Percentiles rank a stretch among this genome's conserved stretches.
phyloP scores from a whole-genome alignment of 164 flowering plant species.

The Hamamelis virginiana region DNA sequence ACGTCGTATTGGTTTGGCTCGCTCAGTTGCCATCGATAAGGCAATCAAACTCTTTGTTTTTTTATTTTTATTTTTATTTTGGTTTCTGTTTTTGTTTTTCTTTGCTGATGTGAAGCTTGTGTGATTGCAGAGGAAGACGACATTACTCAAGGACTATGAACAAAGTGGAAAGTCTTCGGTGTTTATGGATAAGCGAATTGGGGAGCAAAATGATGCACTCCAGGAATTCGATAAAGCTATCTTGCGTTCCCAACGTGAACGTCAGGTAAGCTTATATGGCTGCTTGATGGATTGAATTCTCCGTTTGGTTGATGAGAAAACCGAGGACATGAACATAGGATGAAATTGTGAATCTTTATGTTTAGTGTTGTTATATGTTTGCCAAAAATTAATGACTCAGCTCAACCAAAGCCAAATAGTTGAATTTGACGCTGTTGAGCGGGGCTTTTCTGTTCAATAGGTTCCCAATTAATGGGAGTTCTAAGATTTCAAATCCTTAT shows the following conservation, averaged over 20 bases:
- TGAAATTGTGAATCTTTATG: not conserved
- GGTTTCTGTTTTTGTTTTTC: no score
- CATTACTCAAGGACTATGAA: constrained; percentile 82
- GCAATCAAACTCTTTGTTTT: constrained; percentile 15
- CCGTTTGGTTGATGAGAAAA: not conserved
- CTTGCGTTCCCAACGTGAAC: constrained; percentile 85
- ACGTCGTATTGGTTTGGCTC: constrained; percentile 76
- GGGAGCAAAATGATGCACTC: constrained; percentile 68
- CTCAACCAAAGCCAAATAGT: no score
- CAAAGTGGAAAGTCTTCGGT: constrained; percentile 77
- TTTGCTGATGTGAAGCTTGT: not conserved
- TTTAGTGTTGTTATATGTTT: not conserved
- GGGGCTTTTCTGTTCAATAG: no score
- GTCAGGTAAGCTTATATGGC: constrained; percentile 47
- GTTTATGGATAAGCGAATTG: constrained; percentile 89
- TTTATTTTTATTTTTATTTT: not conserved
- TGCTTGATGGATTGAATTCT: not conserved
- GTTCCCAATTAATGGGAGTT: no score
- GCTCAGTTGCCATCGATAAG: constrained; percentile 78
- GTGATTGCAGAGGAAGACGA: constrained; percentile 65
- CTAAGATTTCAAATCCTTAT: no score
- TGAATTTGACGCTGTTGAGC: no score
- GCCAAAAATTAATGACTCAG: no score
- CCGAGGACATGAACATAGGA: not conserved
- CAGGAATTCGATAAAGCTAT: constrained; percentile 87